Evolutionary conservation across 805 yeast species (phyloP), one percentile per base, ranked within the genome.

Genomic region (Zygosaccharomyces bisporus): DNA sequence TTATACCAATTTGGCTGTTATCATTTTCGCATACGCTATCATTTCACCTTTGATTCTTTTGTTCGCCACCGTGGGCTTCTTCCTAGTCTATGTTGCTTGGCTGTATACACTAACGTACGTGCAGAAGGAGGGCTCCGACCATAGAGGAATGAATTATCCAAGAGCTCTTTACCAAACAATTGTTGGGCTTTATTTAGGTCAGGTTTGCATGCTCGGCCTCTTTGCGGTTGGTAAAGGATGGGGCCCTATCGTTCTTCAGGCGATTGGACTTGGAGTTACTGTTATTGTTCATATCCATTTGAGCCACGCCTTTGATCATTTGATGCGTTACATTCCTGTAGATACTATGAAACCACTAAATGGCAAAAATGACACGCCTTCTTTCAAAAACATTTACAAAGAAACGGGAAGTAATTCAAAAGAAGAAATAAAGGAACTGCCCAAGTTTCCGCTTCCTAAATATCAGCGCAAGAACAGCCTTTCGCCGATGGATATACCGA

Each of bases 171-270:
- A 80, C 71, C 97, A 91, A 68, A 83, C 95, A 0, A 75, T 91
- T 61, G 81, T 82, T 30, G 99, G 99, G 46, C 64, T 93, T 34
- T 91, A 91, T 63, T 63, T 91, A 35, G 95, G 95, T 31, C 90
- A 91, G 66, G 67, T 89, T 17, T 87, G 96, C 71, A 56, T 93
- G 51, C 62, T 93, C 43, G 97, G 96, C 44, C 66, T 93, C 44
- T 90, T 88, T 61, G 86, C 79, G 13, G 95, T 91, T 44, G 89
- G 95, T 49, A 87, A 87, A 72, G 84, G 95, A 33, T 91, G 96
- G 96, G 98, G 96, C 35, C 95, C 96, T 29, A 74, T 89, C 51
- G 86, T 82, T 3, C 67, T 91, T 43, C 86, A 85, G 63, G 81
- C 79, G 1, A 72, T 90, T 41, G 71, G 83, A 33, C 56, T 87